phyloP scores from a whole-genome alignment of 1,284 basidiomycete genomes.

The Leccinum pachyderme region DNA sequence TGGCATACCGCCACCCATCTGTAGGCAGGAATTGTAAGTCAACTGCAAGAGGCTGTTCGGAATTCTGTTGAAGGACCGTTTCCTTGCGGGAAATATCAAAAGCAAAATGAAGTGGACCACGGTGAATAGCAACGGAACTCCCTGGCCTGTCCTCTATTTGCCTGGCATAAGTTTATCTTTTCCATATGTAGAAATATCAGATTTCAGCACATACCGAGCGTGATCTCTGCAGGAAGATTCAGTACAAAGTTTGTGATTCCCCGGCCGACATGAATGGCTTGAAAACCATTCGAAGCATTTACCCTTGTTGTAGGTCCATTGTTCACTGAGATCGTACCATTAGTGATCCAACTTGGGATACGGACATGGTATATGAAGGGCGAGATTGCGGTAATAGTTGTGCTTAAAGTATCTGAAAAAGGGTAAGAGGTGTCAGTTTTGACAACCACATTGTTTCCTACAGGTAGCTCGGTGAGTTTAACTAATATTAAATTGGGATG shows the following conservation, averaged over 20 bases:
- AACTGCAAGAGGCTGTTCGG: slow-evolving; percentile 44
- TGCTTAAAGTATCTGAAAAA: slow-evolving; percentile 48
- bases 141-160: slow-evolving; percentile 34
- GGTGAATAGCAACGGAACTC: slow-evolving; percentile 53
- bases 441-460: slow-evolving; percentile 4
- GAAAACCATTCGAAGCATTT: slow-evolving; percentile 46
- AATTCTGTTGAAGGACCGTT: slow-evolving; percentile 44
- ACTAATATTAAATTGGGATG: not conserved
- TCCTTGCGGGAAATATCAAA: slow-evolving; percentile 42
- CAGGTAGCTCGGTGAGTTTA: slow-evolving; percentile 3
- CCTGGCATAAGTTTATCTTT: not conserved
- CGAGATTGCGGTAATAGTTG: not conserved
- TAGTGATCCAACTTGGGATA: slow-evolving; percentile 53
- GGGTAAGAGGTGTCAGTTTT: slow-evolving; percentile 55
- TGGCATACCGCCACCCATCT: slow-evolving; percentile 43
- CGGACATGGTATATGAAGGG: slow-evolving; percentile 53
- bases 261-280: slow-evolving; percentile 41
- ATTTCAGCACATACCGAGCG: slow-evolving; percentile 1
- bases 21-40: slow-evolving; percentile 35
- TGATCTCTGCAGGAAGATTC: not conserved
- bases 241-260: slow-evolving; percentile 26
- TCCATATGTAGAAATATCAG: not conserved
- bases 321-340: slow-evolving; percentile 50
- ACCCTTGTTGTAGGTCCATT: slow-evolving; percentile 37
- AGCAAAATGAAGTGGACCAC: slow-evolving; percentile 57